Evolutionary conservation across 2,329 filamentous ascomycete species (phyloP), one percentile per base, ranked within the genome.

Genomic region (Paecilomyces fulvus): DNA sequence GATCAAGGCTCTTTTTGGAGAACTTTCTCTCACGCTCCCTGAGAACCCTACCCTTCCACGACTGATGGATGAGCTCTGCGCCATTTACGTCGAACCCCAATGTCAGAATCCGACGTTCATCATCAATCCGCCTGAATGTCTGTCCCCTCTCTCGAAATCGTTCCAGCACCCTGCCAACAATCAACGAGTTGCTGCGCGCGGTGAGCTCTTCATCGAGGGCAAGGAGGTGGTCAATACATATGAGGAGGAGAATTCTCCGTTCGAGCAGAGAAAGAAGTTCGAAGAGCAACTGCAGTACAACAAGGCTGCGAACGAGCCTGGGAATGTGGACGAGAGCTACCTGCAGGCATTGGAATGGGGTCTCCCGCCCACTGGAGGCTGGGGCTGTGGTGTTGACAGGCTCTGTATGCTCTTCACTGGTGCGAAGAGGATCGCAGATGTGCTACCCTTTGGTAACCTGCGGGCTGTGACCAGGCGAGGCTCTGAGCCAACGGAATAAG

Each of bases 231-330:
- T 92, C 59, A 99, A 99, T 73, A 95, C 92, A 77, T 99, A 99
- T 72, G 94, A 99, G 71, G 94, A 99, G 74, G 94, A 99, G 71
- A 99, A 99, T 72, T 89, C 90, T 53, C 94, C 94, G 0, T 85
- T 88, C 55, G 88, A 87, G 65, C 94, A 99, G 75, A 81, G 89
- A 50, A 79, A 82, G 55, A 99, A 99, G 73, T 91, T 99, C 61
- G 73, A 84, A 51, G 80, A 81, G 60, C 84, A 86, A 65, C 67
- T 79, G 2, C 66, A 65, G 17, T 79, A 71, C 60, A 75, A 75
- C 56, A 75, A 73, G 1, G 77, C 78, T 1, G 78, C 76, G 14
- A 76, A 75, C 33, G 78, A 81, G 51, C 73, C 75, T 59, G 63
- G 76, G 58, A 64, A 80, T 64, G 65, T 80, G 70, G 91, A 96